A percentile compares a stretch with the other conserved stretches of the same genome.
Evolutionary conservation across 257 asterid genomes (phyloP).

Genomic region (Primulina tabacum): DNA sequence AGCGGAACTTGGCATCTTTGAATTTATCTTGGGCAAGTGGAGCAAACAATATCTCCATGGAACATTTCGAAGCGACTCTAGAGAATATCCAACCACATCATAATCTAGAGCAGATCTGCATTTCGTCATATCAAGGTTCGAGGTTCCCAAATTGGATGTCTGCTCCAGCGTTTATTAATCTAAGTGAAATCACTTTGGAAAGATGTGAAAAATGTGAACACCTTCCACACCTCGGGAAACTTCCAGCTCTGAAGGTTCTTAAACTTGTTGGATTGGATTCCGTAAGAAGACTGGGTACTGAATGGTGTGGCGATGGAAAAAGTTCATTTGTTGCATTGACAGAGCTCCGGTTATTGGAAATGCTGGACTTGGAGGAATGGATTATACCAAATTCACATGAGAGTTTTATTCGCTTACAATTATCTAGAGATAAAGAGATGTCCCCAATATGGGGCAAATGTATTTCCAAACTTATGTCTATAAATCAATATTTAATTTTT

Average conservation of each 20-base stretch:
- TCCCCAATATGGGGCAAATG: too few relatives aligned
- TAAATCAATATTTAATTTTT: too few relatives aligned
- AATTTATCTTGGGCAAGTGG: conserved; percentile 18
- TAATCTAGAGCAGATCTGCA: conserved; percentile 20
- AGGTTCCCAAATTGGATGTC: conserved; percentile 28
- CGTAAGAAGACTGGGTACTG: conserved; percentile 14
- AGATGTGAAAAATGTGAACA: conserved; percentile 21
- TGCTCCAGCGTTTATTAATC: background rate
- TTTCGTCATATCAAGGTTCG: conserved; percentile 24
- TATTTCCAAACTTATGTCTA: too few relatives aligned
- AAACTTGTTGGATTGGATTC: background rate
- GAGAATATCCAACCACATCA: conserved; percentile 26
- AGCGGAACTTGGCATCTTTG: conserved; percentile 14
- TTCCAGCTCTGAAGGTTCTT: conserved; percentile 18
- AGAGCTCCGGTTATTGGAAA: accelerated
- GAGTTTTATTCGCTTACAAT: conserved; percentile 17
- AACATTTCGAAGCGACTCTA: conserved; percentile 28
- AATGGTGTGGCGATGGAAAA: conserved; percentile 19
- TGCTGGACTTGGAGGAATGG: conserved; percentile 28
- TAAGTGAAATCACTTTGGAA: background rate
- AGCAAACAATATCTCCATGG: background rate
- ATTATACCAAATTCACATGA: background rate
- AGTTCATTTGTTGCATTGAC: conserved; percentile 26
- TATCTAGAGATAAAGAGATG: accelerated
- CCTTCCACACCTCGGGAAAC: conserved; percentile 27